A percentile compares a stretch with the other conserved stretches of the same genome.
Conservation (phyloP, 257 asterid species). For the Catharanthus roseus region DNA sequence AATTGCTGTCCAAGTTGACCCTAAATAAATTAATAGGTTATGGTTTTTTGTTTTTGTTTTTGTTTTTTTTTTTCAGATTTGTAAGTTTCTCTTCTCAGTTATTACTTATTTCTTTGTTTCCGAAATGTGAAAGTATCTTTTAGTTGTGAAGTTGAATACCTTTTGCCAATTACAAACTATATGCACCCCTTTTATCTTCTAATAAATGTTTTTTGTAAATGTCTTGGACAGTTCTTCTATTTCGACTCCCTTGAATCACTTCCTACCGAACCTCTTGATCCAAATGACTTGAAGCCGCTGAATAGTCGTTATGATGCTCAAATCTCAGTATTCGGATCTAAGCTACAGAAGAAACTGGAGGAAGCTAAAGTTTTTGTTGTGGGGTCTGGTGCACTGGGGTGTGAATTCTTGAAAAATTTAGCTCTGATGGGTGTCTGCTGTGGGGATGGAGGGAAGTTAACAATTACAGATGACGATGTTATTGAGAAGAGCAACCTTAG, state of each 20-base stretch:
- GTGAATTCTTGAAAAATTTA: conserved; percentile 85
- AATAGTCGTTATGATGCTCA: conserved; percentile 93
- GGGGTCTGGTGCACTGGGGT: conserved; percentile 96
- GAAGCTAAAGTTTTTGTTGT: conserved; percentile 74
- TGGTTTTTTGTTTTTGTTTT: neutral
- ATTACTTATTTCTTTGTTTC: neutral
- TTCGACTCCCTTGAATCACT: conserved; percentile 88
- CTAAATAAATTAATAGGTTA: neutral
- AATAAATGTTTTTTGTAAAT: neutral
- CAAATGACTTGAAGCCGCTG: conserved; percentile 60
- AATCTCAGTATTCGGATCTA: conserved; percentile 82
- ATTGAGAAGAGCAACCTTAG: conserved; percentile 96
- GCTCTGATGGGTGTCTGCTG: conserved; percentile 92
- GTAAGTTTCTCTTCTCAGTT: neutral
- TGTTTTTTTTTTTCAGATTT: too few species aligned
- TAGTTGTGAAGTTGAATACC: neutral
- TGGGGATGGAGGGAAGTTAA: conserved; percentile 60
- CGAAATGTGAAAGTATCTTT: neutral
- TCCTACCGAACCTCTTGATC: conserved; percentile 67
- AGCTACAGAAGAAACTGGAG: conserved; percentile 81
- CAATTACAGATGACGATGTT: conserved; percentile 89
- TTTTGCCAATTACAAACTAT: neutral
- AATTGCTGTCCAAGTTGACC: too few species aligned
- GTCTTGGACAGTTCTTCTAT: conserved; percentile 64
- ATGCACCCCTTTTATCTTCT: neutral